Evolutionary conservation across 2,329 filamentous ascomycete genomes (phyloP).

Genomic region (Pseudogymnoascus sp.): DNA sequence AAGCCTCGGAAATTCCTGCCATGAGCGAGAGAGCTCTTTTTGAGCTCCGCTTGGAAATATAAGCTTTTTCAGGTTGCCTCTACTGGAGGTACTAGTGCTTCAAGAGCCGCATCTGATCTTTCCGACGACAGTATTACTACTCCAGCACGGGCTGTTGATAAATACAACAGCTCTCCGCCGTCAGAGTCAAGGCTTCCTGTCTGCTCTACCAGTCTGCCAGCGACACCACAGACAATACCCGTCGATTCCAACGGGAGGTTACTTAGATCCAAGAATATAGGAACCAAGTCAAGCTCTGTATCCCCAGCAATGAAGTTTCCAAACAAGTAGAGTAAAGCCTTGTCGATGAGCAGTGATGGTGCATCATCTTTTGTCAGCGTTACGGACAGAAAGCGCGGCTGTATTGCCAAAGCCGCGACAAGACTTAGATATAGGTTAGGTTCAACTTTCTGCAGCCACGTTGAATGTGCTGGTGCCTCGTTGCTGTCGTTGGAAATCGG

Average conservation of each 20-base stretch:
- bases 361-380: conserved; percentile 67
- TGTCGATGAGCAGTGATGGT: conserved; percentile 65
- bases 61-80: not conserved
- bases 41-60: not conserved
- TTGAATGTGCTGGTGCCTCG: conserved; percentile 22
- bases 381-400: conserved; percentile 63
- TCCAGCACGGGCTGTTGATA: conserved; percentile 80
- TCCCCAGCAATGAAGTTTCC: conserved; percentile 69
- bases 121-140: conserved; percentile 77
- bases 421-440: conserved; percentile 55
- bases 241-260: conserved; percentile 79
- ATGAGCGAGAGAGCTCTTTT: not conserved
- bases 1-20: not conserved
- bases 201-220: conserved; percentile 69
- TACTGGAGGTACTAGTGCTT: conserved; percentile 35
- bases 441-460: conserved; percentile 54
- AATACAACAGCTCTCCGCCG: conserved; percentile 71
- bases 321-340: conserved; percentile 55
- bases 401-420: conserved; percentile 50
- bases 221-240: conserved; percentile 91
- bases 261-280: conserved; percentile 80
- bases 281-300: conserved; percentile 63
- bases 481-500: conserved; percentile 31
- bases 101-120: conserved; percentile 65
- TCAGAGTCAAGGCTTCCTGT: conserved; percentile 35